A percentile compares a stretch with the other conserved stretches of the same genome.
phyloP scores from a whole-genome alignment of 2,329 filamentous ascomycete species.

The Nemania sp. region DNA sequence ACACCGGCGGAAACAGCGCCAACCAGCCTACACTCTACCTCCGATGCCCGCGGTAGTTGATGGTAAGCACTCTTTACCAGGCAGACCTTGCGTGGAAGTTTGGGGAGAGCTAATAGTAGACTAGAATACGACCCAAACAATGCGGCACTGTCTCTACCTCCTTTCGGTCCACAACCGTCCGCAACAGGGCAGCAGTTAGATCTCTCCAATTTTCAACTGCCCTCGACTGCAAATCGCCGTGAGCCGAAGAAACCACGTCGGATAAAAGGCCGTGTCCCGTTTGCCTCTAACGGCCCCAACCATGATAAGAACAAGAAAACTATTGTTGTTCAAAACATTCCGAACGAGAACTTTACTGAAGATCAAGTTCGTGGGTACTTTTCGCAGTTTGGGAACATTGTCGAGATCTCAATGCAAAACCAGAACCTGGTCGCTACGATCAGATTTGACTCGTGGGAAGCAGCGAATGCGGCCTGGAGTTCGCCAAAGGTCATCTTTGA shows the following conservation, averaged over 20 bases:
- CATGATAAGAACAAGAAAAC: constrained; percentile 66
- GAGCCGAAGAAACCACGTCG: constrained; percentile 45
- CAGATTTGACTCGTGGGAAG: constrained; percentile 67
- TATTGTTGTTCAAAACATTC: constrained; percentile 79
- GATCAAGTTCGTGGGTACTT: constrained; percentile 71
- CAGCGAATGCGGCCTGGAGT: constrained; percentile 71
- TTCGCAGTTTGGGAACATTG: constrained; percentile 69
- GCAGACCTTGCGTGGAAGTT: not conserved
- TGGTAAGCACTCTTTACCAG: constrained; percentile 34
- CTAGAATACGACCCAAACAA: constrained; percentile 65
- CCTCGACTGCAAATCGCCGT: constrained; percentile 36
- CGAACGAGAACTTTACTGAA: constrained; percentile 70
- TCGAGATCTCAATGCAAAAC: constrained; percentile 66
- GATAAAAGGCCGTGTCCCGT: constrained; percentile 55
- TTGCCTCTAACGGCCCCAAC: constrained; percentile 68
- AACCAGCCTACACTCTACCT: constrained; percentile 49
- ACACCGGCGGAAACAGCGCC: constrained; percentile 48
- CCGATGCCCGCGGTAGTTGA: constrained; percentile 41
- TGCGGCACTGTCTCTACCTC: constrained; percentile 43
- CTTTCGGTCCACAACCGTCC: constrained; percentile 23
- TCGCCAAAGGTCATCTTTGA: constrained; percentile 83
- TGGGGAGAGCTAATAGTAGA: constrained; percentile 20
- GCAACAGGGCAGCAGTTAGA: constrained; percentile 26
- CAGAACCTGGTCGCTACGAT: constrained; percentile 71
- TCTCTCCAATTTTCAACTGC: constrained; percentile 20